Base-by-base conservation (phyloP, 495 filamentous ascomycete genomes). In the Hypomontagnella submonticulosa region DNA sequence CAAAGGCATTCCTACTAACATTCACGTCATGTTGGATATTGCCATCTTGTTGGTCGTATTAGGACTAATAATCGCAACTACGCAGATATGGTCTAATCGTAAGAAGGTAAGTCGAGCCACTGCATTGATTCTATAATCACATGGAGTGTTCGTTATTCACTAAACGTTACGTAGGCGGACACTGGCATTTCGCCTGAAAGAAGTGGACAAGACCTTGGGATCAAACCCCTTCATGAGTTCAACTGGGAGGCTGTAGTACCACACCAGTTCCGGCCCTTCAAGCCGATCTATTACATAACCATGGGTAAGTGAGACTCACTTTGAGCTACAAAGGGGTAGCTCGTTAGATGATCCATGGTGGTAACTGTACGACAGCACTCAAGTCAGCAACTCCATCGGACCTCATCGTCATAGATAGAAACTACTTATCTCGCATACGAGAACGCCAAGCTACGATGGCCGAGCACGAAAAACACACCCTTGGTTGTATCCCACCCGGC, bases 231-330 rank as follows among this genome's bases (percentile, higher is more conserved):
- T 0, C 44, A 73, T 0, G 72, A 78, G 43, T 91, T 92, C 67
- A 73, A 90, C 66, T 90, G 86, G 82, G 61, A 79, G 46, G 75
- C 76, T 0, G 85, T 81, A n/a, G 77, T 84, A 36, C 90, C 89
- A 0, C 55, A 83, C 2, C 81, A 87, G 48, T 79, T 90, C 9
- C 80, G 89, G 7, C 88, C 87, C 1, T 92, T 91, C 74, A 90
- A 88, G 66, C 83, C 87, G 10, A 89, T 81, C 40, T 92, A 89
- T 68, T 81, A 91, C 63, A 78, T 92, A 55, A 89, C 88, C 1
- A 91, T 93, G 89, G 87, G 89, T 89, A 74, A 36, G 74, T 66
- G 10, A 38, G 2, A 15, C n/a, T 49, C 13, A 7, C 27, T 30
- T 54, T 6, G 3, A 49, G n/a, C 10, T 36, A 4, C 34, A 27